Base-by-base conservation (phyloP, 2,329 filamentous ascomycete species). In the Apiospora kogelbergensis region DNA sequence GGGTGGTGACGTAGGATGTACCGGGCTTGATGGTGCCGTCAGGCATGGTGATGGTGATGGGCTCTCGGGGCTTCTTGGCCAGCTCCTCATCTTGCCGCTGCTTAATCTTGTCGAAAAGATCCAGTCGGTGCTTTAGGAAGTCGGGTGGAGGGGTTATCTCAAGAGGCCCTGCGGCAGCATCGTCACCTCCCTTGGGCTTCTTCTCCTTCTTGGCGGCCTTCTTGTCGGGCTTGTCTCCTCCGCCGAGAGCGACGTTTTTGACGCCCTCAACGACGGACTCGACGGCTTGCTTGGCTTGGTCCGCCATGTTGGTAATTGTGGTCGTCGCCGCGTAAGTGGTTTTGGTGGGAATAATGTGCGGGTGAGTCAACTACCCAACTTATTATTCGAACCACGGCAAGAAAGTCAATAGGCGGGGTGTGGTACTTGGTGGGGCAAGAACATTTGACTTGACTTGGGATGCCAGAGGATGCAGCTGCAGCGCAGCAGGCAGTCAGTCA, bases 1-100 rank as follows among this genome's bases (percentile, higher is more conserved):
- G 96, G 20, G 94, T 97, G 74, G 94, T 98, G 84, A 97, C 93
- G 92, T 93, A 98, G 65, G 94, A 90, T 73, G 91, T 95, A 72
- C 93, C 96, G 72, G 88, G 81, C 77, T 90, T 88, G 75, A 90
- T 82, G 74, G 88, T 89, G 72, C 93, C 93, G 80, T 94, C 90
- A 73, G 88, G 88, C 72, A 96, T 85, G 65, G 91, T 92, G 76
- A 95, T 86, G 70, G 86, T 89, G 80, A 95, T 95, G 72, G 90
- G 85, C 76, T 93, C 90, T 74, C 90, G 90, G 46, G 92, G 90
- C 81, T 92, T 91, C 75, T 81, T 80, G 73, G 89, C 86, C 72
- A 94, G 83, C 78, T 96, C 93, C 69, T 91, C 91, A 74, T 97
- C 91, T 77, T 94, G 90, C 79, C 92, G 88, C 73, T 93, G 90